Evolutionary conservation across 768 basidiomycete species (phyloP).

Genomic region (Podaxis sp.): DNA sequence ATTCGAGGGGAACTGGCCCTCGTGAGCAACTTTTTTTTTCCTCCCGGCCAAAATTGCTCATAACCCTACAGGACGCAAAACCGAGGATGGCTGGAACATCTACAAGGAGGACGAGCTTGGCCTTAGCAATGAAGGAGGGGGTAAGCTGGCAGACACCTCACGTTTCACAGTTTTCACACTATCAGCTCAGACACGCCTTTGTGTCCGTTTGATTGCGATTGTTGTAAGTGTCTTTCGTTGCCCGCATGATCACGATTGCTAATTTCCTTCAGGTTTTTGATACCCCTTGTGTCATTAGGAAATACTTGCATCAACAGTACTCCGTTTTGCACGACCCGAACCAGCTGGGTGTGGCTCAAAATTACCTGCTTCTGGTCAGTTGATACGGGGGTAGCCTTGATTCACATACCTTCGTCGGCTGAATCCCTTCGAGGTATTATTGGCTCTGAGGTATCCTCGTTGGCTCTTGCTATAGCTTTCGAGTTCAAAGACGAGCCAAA

Average conservation of each 20-base stretch:
- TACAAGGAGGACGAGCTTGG: slow-evolving; percentile 86
- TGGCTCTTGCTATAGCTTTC: neutral
- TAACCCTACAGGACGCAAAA: slow-evolving; percentile 60
- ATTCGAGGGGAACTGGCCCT: slow-evolving; percentile 72
- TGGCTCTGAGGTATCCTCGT: neutral
- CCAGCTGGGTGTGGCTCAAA: neutral
- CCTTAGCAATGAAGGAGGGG: slow-evolving; percentile 66
- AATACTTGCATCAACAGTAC: neutral
- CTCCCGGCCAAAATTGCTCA: slow-evolving; percentile 15
- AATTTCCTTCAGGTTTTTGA: slow-evolving; percentile 1
- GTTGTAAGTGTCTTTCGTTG: slow-evolving; percentile 55
- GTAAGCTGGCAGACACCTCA: slow-evolving; percentile 39
- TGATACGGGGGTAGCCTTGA: neutral
- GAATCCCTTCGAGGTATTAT: neutral
- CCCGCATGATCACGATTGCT: slow-evolving; percentile 25
- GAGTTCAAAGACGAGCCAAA: neutral
- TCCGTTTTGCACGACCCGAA: neutral
- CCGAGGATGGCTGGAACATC: slow-evolving; percentile 76
- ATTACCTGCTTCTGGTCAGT: neutral
- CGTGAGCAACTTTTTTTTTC: slow-evolving; percentile 45
- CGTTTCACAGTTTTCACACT: slow-evolving; percentile 23
- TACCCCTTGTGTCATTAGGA: neutral
- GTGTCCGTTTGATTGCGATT: slow-evolving; percentile 89
- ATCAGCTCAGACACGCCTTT: slow-evolving; percentile 65
- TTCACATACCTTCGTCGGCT: neutral